Percentiles rank a stretch among this genome's conserved stretches.
Evolutionary conservation across 306 rosid species (phyloP).

Genomic region (Fagus crenata): DNA sequence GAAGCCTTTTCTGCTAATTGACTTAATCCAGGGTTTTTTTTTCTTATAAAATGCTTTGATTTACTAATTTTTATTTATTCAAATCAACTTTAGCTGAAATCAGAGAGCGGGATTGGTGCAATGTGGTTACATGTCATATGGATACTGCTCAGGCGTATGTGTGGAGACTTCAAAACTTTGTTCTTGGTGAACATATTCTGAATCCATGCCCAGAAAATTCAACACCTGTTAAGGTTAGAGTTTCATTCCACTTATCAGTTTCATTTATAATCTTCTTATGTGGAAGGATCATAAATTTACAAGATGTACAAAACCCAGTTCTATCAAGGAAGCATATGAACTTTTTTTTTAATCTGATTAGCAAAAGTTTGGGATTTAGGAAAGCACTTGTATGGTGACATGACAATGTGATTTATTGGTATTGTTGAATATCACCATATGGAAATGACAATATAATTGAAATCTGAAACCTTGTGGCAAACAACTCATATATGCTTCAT

Average conservation of each 20-base stretch:
- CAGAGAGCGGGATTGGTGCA: slow-evolving; percentile 99
- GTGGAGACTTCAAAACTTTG: slow-evolving; percentile 97
- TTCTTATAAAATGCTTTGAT: background rate
- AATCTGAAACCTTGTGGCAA: slow-evolving; percentile 10
- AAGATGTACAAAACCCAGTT: background rate
- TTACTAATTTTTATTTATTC: slow-evolving; percentile 17
- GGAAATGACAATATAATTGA: slow-evolving; percentile 2
- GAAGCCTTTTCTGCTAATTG: background rate
- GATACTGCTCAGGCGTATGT: slow-evolving; percentile 87
- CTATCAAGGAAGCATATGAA: slow-evolving; percentile 15
- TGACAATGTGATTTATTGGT: slow-evolving; percentile 8
- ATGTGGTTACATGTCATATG: slow-evolving; percentile 96
- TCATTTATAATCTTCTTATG: slow-evolving; percentile 19
- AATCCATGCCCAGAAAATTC: slow-evolving; percentile 78
- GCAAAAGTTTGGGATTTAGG: slow-evolving; percentile 3
- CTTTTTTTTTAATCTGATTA: slow-evolving; percentile 19
- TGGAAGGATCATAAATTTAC: background rate
- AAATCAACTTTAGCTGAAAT: slow-evolving; percentile 70
- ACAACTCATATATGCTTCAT: slow-evolving; percentile 1
- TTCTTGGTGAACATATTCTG: slow-evolving; percentile 88
- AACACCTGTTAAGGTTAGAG: slow-evolving; percentile 80
- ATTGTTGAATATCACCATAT: background rate
- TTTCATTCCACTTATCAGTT: slow-evolving; percentile 8
- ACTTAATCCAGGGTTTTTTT: background rate
- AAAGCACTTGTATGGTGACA: slow-evolving; percentile 2